Base-by-base conservation (phyloP, 257 asterid species). In the Solanum gracilifrons region DNA sequence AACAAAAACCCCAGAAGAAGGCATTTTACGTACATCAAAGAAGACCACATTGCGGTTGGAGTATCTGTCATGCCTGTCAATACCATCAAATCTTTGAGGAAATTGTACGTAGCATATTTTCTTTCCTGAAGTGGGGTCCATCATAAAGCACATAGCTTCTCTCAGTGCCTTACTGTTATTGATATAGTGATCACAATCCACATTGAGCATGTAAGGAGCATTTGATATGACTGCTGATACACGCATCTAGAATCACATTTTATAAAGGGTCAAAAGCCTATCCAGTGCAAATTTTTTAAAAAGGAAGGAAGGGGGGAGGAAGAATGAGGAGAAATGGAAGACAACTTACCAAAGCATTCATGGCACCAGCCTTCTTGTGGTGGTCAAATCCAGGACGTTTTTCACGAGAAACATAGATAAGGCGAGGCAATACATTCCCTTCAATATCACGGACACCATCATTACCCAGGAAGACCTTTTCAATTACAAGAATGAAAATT, bases 81-180 rank as follows among this genome's bases (percentile, higher is more conserved):
- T 96, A 43, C 99, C 99, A 86, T 96, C 99, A 84, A 96, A 96
- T 90, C 99, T 92, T 88, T 96, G 99, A 90, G 99, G 99, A 91
- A 96, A 96, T 88, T 96, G 99, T 88, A 96, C 99, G 43, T 96
- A 96, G 89, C 99, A 96, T 90, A 96, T 95, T 90, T 96, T 95
- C 94, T 96, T 96, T 72, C 99, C 99, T 12, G 99, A 92, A 86
- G 96, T 97, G 29, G 99, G 99, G 89, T 96, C 99, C 99, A 96
- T 96, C 98, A 96, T 94, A 95, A 96, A 96, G 92, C 99, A 96
- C 99, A 96, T 96, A 84, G 98, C 92, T 93, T 96, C 99, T 80
- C 99, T 90, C 21, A 96, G 95, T 86, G 99, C 99, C 92, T 96
- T 96, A 88, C 99, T 91, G 95, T 96, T 96, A 77, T 96, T 96